Base-by-base conservation (phyloP, 83 land plant genomes). In the Thuja plicata region DNA sequence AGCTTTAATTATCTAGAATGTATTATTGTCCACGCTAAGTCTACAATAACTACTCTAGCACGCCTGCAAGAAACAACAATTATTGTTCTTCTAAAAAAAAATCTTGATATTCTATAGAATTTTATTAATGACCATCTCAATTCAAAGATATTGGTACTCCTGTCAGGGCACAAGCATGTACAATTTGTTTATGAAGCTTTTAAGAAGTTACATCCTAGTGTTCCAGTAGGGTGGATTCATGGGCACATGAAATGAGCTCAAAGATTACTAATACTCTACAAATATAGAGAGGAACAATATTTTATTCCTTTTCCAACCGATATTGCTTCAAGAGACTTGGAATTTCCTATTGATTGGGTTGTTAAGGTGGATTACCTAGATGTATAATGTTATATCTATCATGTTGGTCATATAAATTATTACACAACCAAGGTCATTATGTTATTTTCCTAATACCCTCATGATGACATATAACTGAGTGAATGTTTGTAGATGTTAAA, bases 391-490 rank as follows among this genome's bases (percentile, higher is more conserved):
- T 98, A 98, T 90, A 97, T 98, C 70, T 99, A 98, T 73, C 92
- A 99, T 87, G 99, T 98, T 90, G 99, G 99, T 16, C 95, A 99
- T 7, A 98, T 99, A 86, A 99, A 99, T 88, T 97, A 99, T 43
- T 97, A 95, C 90, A 90, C 88, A 12, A 87, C 96, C 71, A 90
- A 34, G 99, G 99, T 27, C 93, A 91, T 54, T 94, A 99, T 8
- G 90, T 98, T 71, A 77, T 95, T 19, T 97, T 98, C 83, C 82
- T 98, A n/a, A 21, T 77, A 57, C n/a, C n/a, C n/a, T n/a, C n/a
- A n/a, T n/a, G n/a, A n/a, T n/a, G n/a, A n/a, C n/a, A n/a, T n/a
- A n/a, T 99, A n/a, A n/a, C n/a, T n/a, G n/a, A n/a, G n/a, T n/a
- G n/a, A n/a, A n/a, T n/a, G n/a, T n/a, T n/a, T n/a, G n/a, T n/a